Evolutionary conservation across 2,329 filamentous ascomycete genomes (phyloP), one percentile per base, ranked within the genome.

Genomic region (Ceratocystis cubensis): DNA sequence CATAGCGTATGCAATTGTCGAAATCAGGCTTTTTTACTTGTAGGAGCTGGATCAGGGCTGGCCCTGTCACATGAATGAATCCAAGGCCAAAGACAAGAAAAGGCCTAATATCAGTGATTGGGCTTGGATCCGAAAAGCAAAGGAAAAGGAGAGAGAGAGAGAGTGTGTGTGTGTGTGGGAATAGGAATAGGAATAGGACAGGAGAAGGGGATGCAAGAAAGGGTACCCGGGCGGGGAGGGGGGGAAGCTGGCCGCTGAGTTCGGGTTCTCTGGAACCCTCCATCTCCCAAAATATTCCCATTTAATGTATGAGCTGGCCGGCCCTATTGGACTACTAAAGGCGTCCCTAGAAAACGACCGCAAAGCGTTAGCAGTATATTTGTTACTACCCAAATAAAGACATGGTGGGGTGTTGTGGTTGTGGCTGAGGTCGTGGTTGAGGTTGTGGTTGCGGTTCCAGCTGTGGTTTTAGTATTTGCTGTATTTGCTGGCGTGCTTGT

Each of bases 11-110:
- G 61, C 44, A 25, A 46, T 48, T 41, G 33, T 61, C 59, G 59
- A 44, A 45, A 8, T 61, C 30, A 41, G 59, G n/a, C n/a, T 41
- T 30, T 44, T 44, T 10, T 37, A 44, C 33, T 25, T 22, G 59
- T 45, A 10, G 20, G 20, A 41, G 22, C 22, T 28, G 37, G 41
- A 30, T 28, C 61, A 63, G 44, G 61, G 61, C 17, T 63, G 59
- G 59, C 20, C 59, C 22, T 62, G 53, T 59, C 53, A 59, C 53
- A 59, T 59, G 53, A 10, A 59, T 59, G 17, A 37, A 59, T 59
- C 13, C 53, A 59, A 33, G 53, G n/a, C 53, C 53, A 13, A 17
- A 59, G 13, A 25, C 53, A 59, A 20, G 53, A 37, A 37, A 37
- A 37, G 33, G 33, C 33, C 28, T 7, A 25, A 59, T 53, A 25